Evolutionary conservation across 1,284 basidiomycete genomes (phyloP).

Genomic region (Puccinia polysora): DNA sequence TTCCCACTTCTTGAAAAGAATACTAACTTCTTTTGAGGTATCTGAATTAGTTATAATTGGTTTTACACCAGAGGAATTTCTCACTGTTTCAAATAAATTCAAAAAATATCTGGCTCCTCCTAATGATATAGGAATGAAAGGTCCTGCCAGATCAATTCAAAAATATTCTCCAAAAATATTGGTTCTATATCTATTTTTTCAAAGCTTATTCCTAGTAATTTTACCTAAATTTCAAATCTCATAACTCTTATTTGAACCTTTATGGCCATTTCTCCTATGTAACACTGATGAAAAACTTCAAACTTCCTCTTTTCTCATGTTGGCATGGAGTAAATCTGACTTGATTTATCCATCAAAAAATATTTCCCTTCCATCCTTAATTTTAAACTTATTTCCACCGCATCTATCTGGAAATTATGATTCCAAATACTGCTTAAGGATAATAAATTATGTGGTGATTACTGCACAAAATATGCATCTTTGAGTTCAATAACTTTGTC

Average conservation of each 20-base stretch:
- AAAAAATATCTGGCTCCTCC: not conserved
- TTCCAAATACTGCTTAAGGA: no score
- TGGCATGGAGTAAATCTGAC: not conserved
- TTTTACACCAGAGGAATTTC: not conserved
- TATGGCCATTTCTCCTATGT: not conserved
- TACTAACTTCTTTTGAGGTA: not conserved
- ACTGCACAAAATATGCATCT: no score
- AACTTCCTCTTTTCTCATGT: not conserved
- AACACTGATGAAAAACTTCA: not conserved
- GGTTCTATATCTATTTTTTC: not conserved
- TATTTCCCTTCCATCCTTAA: no score
- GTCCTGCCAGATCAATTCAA: not conserved
- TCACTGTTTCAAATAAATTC: not conserved
- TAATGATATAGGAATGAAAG: not conserved
- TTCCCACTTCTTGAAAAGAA: not conserved
- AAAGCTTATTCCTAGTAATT: not conserved
- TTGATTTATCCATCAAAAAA: not conserved
- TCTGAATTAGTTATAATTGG: not conserved
- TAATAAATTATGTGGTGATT: no score
- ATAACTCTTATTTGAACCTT: not conserved
- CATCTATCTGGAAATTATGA: no score
- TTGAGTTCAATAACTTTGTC: no score
- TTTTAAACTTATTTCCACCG: no score
- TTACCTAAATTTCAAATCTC: not conserved
- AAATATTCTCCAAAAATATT: not conserved